Evolutionary conservation across 2,329 filamentous ascomycete genomes (phyloP).

Genomic region (Microdochium nivale): DNA sequence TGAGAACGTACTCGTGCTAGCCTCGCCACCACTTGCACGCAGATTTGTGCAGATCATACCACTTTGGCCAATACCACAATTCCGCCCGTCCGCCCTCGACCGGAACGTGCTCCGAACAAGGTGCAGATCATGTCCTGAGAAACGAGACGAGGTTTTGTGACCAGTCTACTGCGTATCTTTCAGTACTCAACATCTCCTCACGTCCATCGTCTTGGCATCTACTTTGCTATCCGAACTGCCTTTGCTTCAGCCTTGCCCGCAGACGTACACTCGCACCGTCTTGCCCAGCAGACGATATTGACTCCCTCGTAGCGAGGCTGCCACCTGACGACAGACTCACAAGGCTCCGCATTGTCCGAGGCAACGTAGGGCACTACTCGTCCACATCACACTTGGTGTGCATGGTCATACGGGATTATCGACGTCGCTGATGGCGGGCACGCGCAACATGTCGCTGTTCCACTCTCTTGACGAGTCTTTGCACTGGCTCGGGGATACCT

Average conservation of each 20-base stretch:
- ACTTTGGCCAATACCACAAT: background rate
- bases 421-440: background rate
- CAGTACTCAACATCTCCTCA: too few relatives aligned
- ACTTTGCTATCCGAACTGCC: too few relatives aligned
- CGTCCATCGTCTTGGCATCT: too few relatives aligned
- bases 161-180: too few relatives aligned
- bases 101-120: background rate
- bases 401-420: background rate
- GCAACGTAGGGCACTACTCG: background rate
- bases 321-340: too few relatives aligned
- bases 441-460: background rate
- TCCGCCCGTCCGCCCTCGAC: background rate
- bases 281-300: too few relatives aligned
- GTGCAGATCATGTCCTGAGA: background rate
- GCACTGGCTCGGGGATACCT: background rate
- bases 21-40: background rate
- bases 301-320: too few relatives aligned
- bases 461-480: background rate
- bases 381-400: background rate
- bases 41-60: background rate
- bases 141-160: background rate
- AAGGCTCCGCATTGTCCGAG: too few relatives aligned
- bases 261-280: too few relatives aligned
- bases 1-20: background rate
- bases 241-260: too few relatives aligned